These are phyloP conservation scores for Hemileia vastatrix DNA, from an alignment of 1,284 basidiomycete species.

Conservation along the genomic window DNA sequence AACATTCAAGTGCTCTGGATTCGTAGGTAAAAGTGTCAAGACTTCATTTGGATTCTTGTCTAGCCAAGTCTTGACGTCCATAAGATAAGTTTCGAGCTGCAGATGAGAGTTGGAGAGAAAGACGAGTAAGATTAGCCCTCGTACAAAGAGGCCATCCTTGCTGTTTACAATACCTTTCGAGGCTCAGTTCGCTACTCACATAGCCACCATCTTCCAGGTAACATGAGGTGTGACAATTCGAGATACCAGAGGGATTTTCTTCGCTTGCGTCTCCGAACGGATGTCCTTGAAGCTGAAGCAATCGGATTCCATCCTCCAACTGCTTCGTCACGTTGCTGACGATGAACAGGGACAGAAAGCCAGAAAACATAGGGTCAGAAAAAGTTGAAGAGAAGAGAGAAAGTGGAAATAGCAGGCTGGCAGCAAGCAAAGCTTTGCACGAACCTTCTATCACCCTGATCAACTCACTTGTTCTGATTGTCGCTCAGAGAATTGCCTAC, in stretches of 20 bases:
- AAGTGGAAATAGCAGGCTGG: neutral
- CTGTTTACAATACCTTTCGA: too few relatives aligned
- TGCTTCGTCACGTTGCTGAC: constrained; percentile 1
- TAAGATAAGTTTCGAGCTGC: too few relatives aligned
- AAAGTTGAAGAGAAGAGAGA: neutral
- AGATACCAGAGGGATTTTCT: constrained; percentile 15
- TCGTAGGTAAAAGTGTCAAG: constrained; percentile 38
- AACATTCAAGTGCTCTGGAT: constrained; percentile 34
- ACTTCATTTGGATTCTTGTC: constrained; percentile 38
- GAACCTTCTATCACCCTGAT: neutral
- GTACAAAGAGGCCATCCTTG: too few relatives aligned
- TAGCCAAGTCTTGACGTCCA: constrained; percentile 33
- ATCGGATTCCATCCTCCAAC: constrained; percentile 16
- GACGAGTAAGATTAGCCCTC: too few relatives aligned
- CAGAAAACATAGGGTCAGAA: neutral
- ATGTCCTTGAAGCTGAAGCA: constrained; percentile 19
- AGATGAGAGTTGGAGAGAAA: neutral
- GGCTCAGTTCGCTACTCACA: neutral
- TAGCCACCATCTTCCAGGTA: neutral
- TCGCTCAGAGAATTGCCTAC: constrained; percentile 17
- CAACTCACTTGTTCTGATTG: neutral
- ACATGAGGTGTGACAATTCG: constrained; percentile 8
- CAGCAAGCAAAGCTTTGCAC: neutral
- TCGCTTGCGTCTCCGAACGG: neutral
- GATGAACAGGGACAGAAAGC: neutral